These are phyloP conservation scores for Phaeosphaeriaceae sp. DNA, from an alignment of 2,329 filamentous ascomycete genomes.

Conservation along the genomic window DNA sequence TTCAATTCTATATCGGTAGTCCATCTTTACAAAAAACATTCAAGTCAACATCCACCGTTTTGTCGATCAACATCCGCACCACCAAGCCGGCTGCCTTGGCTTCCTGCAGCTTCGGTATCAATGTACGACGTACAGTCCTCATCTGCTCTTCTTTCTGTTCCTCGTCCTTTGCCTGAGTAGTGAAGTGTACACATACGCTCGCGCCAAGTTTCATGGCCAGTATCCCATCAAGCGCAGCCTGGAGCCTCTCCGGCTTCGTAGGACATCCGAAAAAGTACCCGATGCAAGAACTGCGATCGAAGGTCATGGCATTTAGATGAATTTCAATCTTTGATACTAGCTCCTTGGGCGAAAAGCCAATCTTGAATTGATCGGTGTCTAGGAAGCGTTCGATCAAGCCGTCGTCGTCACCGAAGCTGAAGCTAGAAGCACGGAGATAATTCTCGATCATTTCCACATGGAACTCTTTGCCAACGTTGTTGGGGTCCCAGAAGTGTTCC, in stretches of 20 bases:
- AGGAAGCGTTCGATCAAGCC: slow-evolving; percentile 24
- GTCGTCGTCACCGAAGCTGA: slow-evolving; percentile 24
- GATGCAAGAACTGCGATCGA: slow-evolving; percentile 24
- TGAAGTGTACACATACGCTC: slow-evolving; percentile 19
- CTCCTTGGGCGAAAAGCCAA: slow-evolving; percentile 14
- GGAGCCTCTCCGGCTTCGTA: slow-evolving; percentile 21
- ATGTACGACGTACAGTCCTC: slow-evolving; percentile 7
- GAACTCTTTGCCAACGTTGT: slow-evolving; percentile 11
- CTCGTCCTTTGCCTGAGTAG: slow-evolving; percentile 16
- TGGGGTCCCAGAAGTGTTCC: slow-evolving; percentile 20
- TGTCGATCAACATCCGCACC: slow-evolving; percentile 23
- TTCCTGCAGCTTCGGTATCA: slow-evolving; percentile 13
- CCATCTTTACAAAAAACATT: not conserved
- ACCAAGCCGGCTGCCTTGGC: slow-evolving; percentile 13
- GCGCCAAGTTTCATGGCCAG: slow-evolving; percentile 20
- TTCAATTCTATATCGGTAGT: not conserved
- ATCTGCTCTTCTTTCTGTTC: slow-evolving; percentile 17
- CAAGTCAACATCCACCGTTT: slow-evolving; percentile 11
- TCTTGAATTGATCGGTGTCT: slow-evolving; percentile 17
- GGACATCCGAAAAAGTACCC: slow-evolving; percentile 27
- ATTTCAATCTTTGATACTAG: slow-evolving; percentile 22
- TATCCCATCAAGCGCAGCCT: slow-evolving; percentile 19
- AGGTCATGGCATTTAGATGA: slow-evolving; percentile 20
- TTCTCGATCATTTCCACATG: slow-evolving; percentile 22
- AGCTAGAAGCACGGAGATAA: slow-evolving; percentile 26